These are phyloP conservation scores for Neofusicoccum umdonicola DNA, from an alignment of 2,329 filamentous ascomycete species.

Conservation along the genomic window DNA sequence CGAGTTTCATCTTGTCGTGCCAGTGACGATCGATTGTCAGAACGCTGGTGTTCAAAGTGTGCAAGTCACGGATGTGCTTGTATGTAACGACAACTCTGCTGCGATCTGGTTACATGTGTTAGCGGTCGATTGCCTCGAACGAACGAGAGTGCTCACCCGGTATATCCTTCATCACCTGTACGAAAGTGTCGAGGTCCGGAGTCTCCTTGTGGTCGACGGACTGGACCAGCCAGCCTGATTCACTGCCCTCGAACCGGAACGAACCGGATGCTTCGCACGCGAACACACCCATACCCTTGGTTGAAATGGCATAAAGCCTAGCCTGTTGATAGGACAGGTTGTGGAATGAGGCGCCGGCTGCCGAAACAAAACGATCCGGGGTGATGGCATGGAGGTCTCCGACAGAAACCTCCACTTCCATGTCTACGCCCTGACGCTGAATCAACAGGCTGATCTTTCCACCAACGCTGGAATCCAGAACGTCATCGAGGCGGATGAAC, in stretches of 20 bases:
- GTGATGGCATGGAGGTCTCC: constrained; percentile 93
- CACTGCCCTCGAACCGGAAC: constrained; percentile 87
- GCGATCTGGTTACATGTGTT: constrained; percentile 45
- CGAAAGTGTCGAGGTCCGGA: constrained; percentile 81
- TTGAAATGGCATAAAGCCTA: constrained; percentile 88
- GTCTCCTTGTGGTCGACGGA: constrained; percentile 90
- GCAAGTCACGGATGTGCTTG: constrained; percentile 90
- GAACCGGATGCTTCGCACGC: constrained; percentile 93
- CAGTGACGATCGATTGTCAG: constrained; percentile 93
- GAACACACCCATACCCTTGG: constrained; percentile 75
- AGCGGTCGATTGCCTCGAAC: background rate
- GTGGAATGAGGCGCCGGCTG: constrained; percentile 93
- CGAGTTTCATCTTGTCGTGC: constrained; percentile 91
- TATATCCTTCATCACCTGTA: constrained; percentile 85
- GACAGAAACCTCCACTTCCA: constrained; percentile 80
- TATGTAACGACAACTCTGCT: constrained; percentile 90
- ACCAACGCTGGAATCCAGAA: constrained; percentile 84
- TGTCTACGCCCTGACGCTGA: constrained; percentile 82
- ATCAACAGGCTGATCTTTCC: constrained; percentile 75
- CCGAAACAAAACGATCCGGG: constrained; percentile 90
- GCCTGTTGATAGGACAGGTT: constrained; percentile 96
- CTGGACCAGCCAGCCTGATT: constrained; percentile 92
- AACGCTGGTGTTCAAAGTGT: constrained; percentile 90
- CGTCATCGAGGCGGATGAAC: constrained; percentile 87
- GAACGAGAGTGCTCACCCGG: constrained; percentile 45